phyloP scores from a whole-genome alignment of 2,329 filamentous ascomycete species.

The Penicillium sp. region DNA sequence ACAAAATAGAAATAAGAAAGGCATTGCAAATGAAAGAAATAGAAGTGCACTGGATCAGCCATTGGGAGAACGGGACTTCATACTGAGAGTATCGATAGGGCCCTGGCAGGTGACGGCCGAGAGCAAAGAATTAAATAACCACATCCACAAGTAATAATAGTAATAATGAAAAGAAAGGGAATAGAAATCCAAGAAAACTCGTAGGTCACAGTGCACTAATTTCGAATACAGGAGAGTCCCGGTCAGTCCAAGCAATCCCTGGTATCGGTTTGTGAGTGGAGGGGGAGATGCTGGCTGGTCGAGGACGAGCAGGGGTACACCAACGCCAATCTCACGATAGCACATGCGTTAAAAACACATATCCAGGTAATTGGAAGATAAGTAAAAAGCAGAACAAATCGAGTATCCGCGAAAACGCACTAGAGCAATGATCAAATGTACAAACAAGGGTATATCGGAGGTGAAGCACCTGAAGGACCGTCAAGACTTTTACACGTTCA shows the following conservation, averaged over 20 bases:
- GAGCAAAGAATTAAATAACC: constrained; percentile 27
- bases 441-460: constrained; percentile 41
- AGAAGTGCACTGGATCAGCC: constrained; percentile 10
- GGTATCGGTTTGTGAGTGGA: constrained; percentile 9
- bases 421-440: constrained; percentile 34
- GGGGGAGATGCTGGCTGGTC: constrained; percentile 7
- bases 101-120: constrained; percentile 12
- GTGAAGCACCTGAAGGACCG: constrained; percentile 33
- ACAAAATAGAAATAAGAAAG: constrained; percentile 3
- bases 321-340: constrained; percentile 35
- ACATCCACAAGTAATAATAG: constrained; percentile 26
- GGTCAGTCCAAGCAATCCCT: constrained; percentile 16
- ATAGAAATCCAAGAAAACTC: constrained; percentile 25
- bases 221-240: constrained; percentile 23
- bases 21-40: constrained; percentile 8
- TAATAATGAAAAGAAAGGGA: constrained; percentile 30
- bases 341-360: constrained; percentile 24
- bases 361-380: constrained; percentile 31
- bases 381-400: constrained; percentile 18
- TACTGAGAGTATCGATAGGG: constrained; percentile 13
- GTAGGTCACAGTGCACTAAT: constrained; percentile 31
- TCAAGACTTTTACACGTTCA: constrained; percentile 35
- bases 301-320: constrained; percentile 25
- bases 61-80: constrained; percentile 8
- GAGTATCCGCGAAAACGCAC: constrained; percentile 25